Evolutionary conservation across 129 eudicot genomes (phyloP).

Genomic region (sunflower (Helianthus annuus)): HanXRQr2.0-SUNRISE NC_035446.2:1711747-1712246

Average conservation of each 20-base stretch:
- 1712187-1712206: not conserved
- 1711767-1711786: not conserved
- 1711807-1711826: constrained; percentile 74
- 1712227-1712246: not conserved
- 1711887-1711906: too few relatives aligned
- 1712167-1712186: not conserved
- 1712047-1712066: constrained; percentile 71
- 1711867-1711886: not conserved
- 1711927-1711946: too few relatives aligned
- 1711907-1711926: too few relatives aligned
- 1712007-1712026: constrained; percentile 70
- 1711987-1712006: constrained; percentile 52
- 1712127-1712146: too few relatives aligned
- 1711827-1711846: constrained; percentile 71
- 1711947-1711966: too few relatives aligned
- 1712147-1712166: too few relatives aligned
- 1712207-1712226: not conserved
- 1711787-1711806: constrained; percentile 54
- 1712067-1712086: constrained; percentile 91
- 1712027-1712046: constrained; percentile 55
- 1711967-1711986: too few relatives aligned
- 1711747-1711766: too few relatives aligned
- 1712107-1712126: not conserved
- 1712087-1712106: constrained; percentile 48
- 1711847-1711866: constrained; percentile 55